phyloP scores from a whole-genome alignment of 768 basidiomycete species.

The Pulveroboletus sp. region DNA sequence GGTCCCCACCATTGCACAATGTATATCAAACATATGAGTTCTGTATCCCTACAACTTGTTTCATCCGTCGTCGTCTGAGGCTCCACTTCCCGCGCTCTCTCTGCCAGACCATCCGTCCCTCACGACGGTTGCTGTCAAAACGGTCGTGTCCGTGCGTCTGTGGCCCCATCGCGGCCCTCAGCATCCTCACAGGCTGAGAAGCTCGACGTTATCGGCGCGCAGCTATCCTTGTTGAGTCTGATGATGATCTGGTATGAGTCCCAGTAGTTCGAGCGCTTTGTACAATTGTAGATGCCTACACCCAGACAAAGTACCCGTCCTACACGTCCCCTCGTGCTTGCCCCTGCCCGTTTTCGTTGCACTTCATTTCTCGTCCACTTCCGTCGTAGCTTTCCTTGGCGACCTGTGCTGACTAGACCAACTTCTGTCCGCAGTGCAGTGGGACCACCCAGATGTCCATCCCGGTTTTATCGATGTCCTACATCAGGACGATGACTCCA shows the following conservation, averaged over 20 bases:
- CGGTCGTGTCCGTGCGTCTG: constrained; percentile 30
- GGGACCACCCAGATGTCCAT: constrained; percentile 63
- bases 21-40: constrained; percentile 36
- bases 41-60: constrained; percentile 35
- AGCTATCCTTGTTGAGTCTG: constrained; percentile 35
- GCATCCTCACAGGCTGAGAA: constrained; percentile 32
- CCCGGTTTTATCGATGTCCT: constrained; percentile 38
- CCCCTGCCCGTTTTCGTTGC: neutral
- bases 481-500: constrained; percentile 21
- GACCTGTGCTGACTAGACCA: constrained; percentile 28
- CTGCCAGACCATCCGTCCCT: constrained; percentile 32
- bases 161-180: constrained; percentile 19
- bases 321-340: neutral
- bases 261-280: constrained; percentile 30
- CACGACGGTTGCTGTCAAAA: constrained; percentile 32
- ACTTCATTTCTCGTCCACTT: constrained; percentile 13
- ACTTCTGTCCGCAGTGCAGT: constrained; percentile 53
- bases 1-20: constrained; percentile 30
- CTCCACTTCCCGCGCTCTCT: constrained; percentile 27
- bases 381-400: constrained; percentile 12
- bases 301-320: constrained; percentile 17
- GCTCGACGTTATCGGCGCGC: constrained; percentile 35
- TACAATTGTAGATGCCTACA: constrained; percentile 22
- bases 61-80: constrained; percentile 33
- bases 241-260: constrained; percentile 34